Evolutionary conservation across 805 yeast species (phyloP).

Genomic region (Yarrowia sp.): DNA sequence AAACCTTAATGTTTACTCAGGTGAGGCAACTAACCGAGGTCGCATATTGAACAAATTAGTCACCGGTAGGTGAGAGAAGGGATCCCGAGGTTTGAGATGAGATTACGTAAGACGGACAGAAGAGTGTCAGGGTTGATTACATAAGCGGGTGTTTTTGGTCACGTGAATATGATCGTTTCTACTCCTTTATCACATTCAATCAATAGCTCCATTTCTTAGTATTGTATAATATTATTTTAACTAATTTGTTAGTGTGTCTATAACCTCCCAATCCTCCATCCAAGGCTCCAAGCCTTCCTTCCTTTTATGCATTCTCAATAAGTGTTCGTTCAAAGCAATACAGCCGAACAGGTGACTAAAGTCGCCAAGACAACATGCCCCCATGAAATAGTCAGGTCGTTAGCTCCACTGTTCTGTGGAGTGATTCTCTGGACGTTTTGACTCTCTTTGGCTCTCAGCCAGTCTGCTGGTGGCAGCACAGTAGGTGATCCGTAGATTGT

Average conservation of each 20-base stretch:
- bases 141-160: too few species aligned
- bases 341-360: not conserved
- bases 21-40: not conserved
- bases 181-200: too few species aligned
- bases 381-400: not conserved
- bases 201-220: too few species aligned
- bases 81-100: too few species aligned
- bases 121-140: too few species aligned
- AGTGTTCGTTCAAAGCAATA: not conserved
- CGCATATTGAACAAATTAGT: too few species aligned
- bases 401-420: not conserved
- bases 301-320: too few species aligned
- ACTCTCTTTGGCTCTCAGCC: slow-evolving; percentile 11
- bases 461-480: not conserved
- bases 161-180: too few species aligned
- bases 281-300: not conserved
- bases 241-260: not conserved
- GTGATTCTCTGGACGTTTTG: not conserved
- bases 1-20: slow-evolving; percentile 4
- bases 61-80: too few species aligned
- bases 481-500: not conserved
- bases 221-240: not conserved
- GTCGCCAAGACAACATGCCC: not conserved
- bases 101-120: too few species aligned
- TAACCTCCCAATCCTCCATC: not conserved